phyloP scores from a whole-genome alignment of 805 yeast species.

The Candida corydali region DNA sequence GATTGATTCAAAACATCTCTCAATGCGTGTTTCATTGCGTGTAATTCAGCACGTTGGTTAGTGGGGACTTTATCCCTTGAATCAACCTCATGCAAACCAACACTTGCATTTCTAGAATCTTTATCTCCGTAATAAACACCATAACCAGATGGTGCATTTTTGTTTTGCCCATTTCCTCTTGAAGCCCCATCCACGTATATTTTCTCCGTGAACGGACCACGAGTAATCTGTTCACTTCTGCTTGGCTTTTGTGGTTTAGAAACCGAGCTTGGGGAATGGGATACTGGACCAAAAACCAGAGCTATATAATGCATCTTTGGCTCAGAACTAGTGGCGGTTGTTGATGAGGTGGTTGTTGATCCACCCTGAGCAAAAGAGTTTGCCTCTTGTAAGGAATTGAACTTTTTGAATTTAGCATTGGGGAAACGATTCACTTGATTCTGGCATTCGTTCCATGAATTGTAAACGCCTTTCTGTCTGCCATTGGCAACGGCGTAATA shows the following conservation, averaged over 20 bases:
- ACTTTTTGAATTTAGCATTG: constrained; percentile 57
- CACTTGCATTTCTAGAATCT: constrained; percentile 53
- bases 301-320: not conserved
- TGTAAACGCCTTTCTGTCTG: constrained; percentile 48
- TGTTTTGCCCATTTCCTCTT: constrained; percentile 49
- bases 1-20: constrained; percentile 23
- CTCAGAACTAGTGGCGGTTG: too few relatives aligned
- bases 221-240: too few relatives aligned
- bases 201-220: not conserved
- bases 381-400: constrained; percentile 48
- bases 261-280: not conserved
- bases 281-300: not conserved
- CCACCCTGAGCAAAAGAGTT: constrained; percentile 28
- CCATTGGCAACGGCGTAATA: constrained; percentile 40
- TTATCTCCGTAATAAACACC: constrained; percentile 68
- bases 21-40: constrained; percentile 61
- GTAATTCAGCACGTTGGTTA: constrained; percentile 77
- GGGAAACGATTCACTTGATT: constrained; percentile 50
- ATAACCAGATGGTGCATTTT: constrained; percentile 50
- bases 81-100: constrained; percentile 37
- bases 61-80: constrained; percentile 43
- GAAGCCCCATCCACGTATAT: constrained; percentile 82
- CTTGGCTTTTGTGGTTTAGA: not conserved
- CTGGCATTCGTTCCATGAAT: constrained; percentile 55
- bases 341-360: too few relatives aligned